Percentiles rank a stretch among this genome's conserved stretches.
phyloP scores from a whole-genome alignment of 176 grass and related monocot genomes.

The Musa schizocarpa region DNA sequence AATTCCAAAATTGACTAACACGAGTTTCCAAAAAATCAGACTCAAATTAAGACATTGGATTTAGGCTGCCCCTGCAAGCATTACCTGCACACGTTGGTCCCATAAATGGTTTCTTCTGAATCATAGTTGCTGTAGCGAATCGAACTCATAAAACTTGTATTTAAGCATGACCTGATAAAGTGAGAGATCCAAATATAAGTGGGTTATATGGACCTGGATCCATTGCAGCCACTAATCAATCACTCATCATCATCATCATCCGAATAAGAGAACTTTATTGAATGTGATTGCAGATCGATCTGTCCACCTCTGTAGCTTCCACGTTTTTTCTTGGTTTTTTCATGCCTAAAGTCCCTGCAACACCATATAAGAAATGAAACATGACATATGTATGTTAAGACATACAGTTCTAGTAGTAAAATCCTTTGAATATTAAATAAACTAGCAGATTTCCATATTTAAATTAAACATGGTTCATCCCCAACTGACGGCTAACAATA shows the following conservation, averaged over 20 bases:
- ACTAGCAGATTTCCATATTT: background rate
- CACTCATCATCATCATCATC: conserved; percentile 36
- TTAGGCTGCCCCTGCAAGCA: background rate
- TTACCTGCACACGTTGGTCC: background rate
- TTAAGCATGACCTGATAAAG: background rate
- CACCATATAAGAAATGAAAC: background rate
- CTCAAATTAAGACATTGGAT: background rate
- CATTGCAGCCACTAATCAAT: background rate
- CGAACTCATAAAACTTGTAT: background rate
- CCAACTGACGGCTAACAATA: background rate
- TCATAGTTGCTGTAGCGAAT: background rate
- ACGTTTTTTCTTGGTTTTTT: conserved; percentile 98
- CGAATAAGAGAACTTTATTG: conserved; percentile 68
- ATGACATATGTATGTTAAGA: too few species aligned
- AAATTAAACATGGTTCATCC: background rate
- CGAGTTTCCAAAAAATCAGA: background rate
- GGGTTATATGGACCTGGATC: background rate
- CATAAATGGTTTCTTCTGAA: background rate
- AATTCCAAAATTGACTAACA: background rate
- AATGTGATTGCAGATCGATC: conserved; percentile 76
- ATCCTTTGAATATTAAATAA: background rate
- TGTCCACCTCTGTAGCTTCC: conserved; percentile 67
- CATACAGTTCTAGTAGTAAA: background rate
- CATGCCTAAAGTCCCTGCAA: conserved; percentile 85
- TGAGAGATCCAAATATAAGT: background rate